Evolutionary conservation across 805 yeast species (phyloP).

Genomic region (Candida krabiensis): DNA sequence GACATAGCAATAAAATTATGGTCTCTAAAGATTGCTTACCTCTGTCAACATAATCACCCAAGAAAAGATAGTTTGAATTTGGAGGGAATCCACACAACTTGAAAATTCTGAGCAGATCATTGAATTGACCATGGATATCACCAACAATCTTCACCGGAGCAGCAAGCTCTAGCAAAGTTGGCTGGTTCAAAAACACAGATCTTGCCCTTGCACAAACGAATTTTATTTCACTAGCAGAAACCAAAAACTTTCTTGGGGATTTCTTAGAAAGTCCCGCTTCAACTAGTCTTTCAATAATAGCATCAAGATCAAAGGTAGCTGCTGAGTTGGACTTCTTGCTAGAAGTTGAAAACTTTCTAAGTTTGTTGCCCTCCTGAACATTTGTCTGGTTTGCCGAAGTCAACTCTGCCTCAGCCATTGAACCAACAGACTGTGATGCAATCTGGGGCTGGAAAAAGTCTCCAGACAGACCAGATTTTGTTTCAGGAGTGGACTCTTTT

Average conservation of each 20-base stretch:
- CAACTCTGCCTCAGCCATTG: background rate
- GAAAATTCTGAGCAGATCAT: constrained; percentile 53
- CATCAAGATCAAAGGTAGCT: constrained; percentile 50
- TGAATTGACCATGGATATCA: constrained; percentile 73
- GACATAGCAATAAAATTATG: constrained; percentile 48
- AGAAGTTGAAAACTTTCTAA: background rate
- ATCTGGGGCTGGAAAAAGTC: background rate
- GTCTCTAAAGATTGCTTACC: constrained; percentile 60
- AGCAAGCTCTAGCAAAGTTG: constrained; percentile 61
- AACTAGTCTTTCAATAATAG: constrained; percentile 59
- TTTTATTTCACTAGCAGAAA: constrained; percentile 54
- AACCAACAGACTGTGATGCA: background rate
- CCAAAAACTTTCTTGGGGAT: constrained; percentile 47
- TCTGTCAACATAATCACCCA: constrained; percentile 62
- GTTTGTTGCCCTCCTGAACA: no score
- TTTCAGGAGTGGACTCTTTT: constrained; percentile 30
- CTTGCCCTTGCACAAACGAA: constrained; percentile 58
- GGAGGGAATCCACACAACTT: constrained; percentile 64
- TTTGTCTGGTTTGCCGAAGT: no score
- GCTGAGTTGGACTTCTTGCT: constrained; percentile 2
- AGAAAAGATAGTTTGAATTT: constrained; percentile 50
- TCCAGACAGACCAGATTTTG: background rate
- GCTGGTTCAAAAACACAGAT: constrained; percentile 61
- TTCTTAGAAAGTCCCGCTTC: constrained; percentile 47
- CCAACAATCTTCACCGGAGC: constrained; percentile 86